These are phyloP conservation scores for Nicotiana rustica DNA, from an alignment of 305 asterid species.

Conservation along the genomic window DNA sequence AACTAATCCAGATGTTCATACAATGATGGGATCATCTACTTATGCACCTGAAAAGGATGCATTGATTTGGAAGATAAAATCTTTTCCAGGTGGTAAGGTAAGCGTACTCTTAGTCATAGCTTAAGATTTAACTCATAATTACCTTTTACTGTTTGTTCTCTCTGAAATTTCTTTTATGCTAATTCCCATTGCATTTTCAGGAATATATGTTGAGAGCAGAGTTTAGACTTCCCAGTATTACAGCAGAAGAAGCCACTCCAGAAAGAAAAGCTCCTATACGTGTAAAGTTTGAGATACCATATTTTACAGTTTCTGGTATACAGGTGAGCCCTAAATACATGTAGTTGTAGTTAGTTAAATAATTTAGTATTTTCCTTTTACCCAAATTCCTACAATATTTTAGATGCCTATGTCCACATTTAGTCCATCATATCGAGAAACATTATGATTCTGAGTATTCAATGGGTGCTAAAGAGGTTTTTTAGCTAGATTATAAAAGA, in stretches of 20 bases:
- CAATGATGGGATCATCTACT: constrained; percentile 89
- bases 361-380: neutral
- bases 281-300: constrained; percentile 93
- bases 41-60: constrained; percentile 94
- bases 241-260: constrained; percentile 74
- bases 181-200: constrained; percentile 43
- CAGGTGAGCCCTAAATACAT: constrained; percentile 57
- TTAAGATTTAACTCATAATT: neutral
- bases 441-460: constrained; percentile 14
- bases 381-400: neutral
- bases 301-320: constrained; percentile 94
- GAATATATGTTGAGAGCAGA: constrained; percentile 94
- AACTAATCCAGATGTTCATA: constrained; percentile 81
- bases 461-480: neutral
- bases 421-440: neutral
- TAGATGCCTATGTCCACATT: neutral
- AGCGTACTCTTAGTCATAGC: constrained; percentile 21
- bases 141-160: neutral
- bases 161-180: constrained; percentile 25
- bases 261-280: constrained; percentile 93
- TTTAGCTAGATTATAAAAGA: neutral
- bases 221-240: constrained; percentile 84
- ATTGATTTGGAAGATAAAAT: constrained; percentile 83
- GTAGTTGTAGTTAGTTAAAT: constrained; percentile 15
- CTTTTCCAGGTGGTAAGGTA: constrained; percentile 98